Conservation (phyloP, 164 flowering plant genomes). For the Berberis vulgaris region DNA sequence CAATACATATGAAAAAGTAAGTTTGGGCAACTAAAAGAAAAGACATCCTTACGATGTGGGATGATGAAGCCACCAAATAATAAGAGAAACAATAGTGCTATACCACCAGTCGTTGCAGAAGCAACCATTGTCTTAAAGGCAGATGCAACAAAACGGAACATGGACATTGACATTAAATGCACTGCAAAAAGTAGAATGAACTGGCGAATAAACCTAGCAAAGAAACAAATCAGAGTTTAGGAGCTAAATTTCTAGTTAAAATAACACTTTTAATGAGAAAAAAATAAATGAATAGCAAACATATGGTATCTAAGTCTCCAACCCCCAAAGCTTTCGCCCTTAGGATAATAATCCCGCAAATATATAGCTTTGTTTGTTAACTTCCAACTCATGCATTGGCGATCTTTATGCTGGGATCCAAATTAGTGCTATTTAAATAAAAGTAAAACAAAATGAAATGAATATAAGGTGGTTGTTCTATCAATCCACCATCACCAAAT, state of each 20-base stretch:
- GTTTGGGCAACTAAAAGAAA: background rate
- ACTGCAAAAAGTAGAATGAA: slow-evolving; percentile 49
- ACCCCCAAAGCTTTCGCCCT: too few species aligned
- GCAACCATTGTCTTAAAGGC: slow-evolving; percentile 38
- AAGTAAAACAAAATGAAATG: too few species aligned
- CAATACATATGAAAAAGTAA: too few species aligned
- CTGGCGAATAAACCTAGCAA: slow-evolving; percentile 56
- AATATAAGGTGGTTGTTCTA: background rate
- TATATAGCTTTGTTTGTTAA: too few species aligned
- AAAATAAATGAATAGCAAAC: background rate
- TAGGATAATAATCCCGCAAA: too few species aligned
- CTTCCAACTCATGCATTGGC: too few species aligned
- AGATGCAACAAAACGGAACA: slow-evolving; percentile 62
- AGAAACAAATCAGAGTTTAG: background rate
- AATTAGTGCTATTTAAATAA: too few species aligned
- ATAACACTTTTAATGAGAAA: background rate
- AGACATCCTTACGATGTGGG: slow-evolving; percentile 29
- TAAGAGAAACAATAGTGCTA: slow-evolving; percentile 26
- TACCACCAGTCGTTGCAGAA: slow-evolving; percentile 35
- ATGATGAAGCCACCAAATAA: slow-evolving; percentile 54
- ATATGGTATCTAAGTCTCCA: background rate
- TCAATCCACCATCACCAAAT: background rate
- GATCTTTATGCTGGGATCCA: too few species aligned
- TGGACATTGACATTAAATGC: slow-evolving; percentile 42
- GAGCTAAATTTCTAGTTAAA: background rate